A percentile compares a stretch with the other conserved stretches of the same genome.
phyloP scores from a whole-genome alignment of 352 stramenopile species.

The Globisporangium abappressorium region DNA sequence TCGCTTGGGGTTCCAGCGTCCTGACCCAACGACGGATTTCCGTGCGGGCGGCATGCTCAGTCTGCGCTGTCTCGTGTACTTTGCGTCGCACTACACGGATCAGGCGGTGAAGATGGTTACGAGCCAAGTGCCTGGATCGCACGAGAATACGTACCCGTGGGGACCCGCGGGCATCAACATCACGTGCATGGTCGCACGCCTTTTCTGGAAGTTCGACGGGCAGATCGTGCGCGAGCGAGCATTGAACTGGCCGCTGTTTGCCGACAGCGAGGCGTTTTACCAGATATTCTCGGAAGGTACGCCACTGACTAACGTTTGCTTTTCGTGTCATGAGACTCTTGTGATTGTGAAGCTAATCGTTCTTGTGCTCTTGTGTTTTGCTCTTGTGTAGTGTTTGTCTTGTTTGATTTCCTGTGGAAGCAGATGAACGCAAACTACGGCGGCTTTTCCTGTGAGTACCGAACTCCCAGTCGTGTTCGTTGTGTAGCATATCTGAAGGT shows the following conservation, averaged over 20 bases:
- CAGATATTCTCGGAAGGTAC: slow-evolving; percentile 67
- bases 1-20: slow-evolving; percentile 77
- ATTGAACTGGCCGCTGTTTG: slow-evolving; percentile 74
- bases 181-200: slow-evolving; percentile 72
- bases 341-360: neutral
- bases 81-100: slow-evolving; percentile 63
- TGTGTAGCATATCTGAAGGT: neutral
- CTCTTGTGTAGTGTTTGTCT: slow-evolving; percentile 53
- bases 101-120: slow-evolving; percentile 75
- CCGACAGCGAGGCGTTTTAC: slow-evolving; percentile 65
- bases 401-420: slow-evolving; percentile 84
- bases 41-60: slow-evolving; percentile 77
- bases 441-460: slow-evolving; percentile 64
- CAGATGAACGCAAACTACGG: slow-evolving; percentile 86
- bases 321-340: neutral
- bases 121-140: slow-evolving; percentile 72
- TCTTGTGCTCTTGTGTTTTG: slow-evolving; percentile 8
- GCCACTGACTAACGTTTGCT: neutral
- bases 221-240: slow-evolving; percentile 60
- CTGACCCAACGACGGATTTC: slow-evolving; percentile 85
- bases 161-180: slow-evolving; percentile 84
- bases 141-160: slow-evolving; percentile 83
- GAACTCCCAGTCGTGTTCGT: neutral
- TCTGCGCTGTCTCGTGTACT: slow-evolving; percentile 79
- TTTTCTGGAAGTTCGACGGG: slow-evolving; percentile 82